A percentile compares a stretch with the other conserved stretches of the same genome.
Conservation (phyloP, 2,329 filamentous ascomycete species). For the Colletotrichum incanum region DNA sequence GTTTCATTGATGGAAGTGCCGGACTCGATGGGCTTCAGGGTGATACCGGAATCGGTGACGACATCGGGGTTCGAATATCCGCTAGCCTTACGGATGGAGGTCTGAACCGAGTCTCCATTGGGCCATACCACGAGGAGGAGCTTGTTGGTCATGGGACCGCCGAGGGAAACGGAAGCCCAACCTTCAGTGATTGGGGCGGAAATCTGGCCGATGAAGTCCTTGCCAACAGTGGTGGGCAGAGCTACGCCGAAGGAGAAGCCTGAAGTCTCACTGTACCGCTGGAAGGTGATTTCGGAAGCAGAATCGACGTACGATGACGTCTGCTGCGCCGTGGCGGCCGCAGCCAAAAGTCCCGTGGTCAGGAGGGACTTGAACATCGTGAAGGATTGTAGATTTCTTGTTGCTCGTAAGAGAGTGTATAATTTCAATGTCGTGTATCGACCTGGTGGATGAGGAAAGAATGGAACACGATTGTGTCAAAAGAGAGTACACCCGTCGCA, state of each 20-base stretch:
- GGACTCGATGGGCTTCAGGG: conserved; percentile 59
- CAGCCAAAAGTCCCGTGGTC: conserved; percentile 31
- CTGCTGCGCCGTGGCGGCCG: conserved; percentile 40
- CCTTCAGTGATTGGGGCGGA: conserved; percentile 37
- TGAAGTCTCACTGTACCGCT: conserved; percentile 32
- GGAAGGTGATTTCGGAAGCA: conserved; percentile 36
- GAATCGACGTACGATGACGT: conserved; percentile 34
- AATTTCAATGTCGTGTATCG: neutral
- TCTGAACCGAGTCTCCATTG: conserved; percentile 55
- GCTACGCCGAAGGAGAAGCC: conserved; percentile 39
- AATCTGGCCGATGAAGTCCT: conserved; percentile 44
- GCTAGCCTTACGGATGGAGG: conserved; percentile 45
- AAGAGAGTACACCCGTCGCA: conserved; percentile 42
- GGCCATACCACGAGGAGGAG: conserved; percentile 63
- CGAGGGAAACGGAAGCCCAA: conserved; percentile 51
- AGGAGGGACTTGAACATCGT: conserved; percentile 40
- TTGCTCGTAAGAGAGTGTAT: conserved; percentile 15
- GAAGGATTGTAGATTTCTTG: conserved; percentile 8
- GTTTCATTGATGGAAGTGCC: conserved; percentile 64
- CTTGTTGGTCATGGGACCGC: conserved; percentile 59
- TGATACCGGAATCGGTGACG: conserved; percentile 54
- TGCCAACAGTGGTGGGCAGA: conserved; percentile 33
- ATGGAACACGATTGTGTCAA: conserved; percentile 33
- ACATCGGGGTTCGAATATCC: conserved; percentile 59
- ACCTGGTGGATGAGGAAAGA: conserved; percentile 16